Base-by-base conservation (phyloP, 2,329 filamentous ascomycete species). In the Pseudocercospora cruenta region DNA sequence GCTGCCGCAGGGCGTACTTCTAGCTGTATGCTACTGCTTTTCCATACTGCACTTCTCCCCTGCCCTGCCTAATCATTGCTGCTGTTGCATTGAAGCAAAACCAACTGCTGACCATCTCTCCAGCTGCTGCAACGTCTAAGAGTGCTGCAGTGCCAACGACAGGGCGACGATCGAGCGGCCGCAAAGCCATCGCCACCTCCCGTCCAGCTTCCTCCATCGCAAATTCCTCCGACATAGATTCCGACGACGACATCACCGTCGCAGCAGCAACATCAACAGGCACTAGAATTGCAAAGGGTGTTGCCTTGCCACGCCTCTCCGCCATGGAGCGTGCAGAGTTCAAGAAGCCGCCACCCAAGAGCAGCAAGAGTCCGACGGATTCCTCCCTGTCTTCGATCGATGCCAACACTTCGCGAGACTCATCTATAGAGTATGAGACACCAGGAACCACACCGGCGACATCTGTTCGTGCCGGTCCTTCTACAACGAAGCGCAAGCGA, bases 361-460 rank as follows among this genome's bases (percentile, higher is more conserved):
- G 63, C 39, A 58, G 65, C 43, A 69, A 67, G 57, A 71, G 69
- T 28, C 67, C 71, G 10, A 69, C 65, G 31, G 67, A 71, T 24
- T 71, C 70, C 14, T 67, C 65, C 12, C 62, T 69, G 10, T 71
- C 71, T 3, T 73, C 74, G 4, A 55, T 67, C 24, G 67, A 67
- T 19, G 55, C 55, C 16, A 71, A 69, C 57, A 72, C 68, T 43
- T 70, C 74, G 9, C 70, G 81, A 61, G 81, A 81, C 62, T 79
- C 80, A 5, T 84, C 80, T 10, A 80, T 81, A 43, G 85, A 82
- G 19, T 85, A 84, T 71, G 87, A 87, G 65, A 91, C 89, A 3
- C 88, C 88, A 4, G 85, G 82, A 43, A 91, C 89, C 19, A 89
- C 87, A 9, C 87, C 87, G 3, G 82, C 80, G 22, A 79, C 81